phyloP scores from a whole-genome alignment of 257 asterid species.

The Leonotis leonurus region DNA sequence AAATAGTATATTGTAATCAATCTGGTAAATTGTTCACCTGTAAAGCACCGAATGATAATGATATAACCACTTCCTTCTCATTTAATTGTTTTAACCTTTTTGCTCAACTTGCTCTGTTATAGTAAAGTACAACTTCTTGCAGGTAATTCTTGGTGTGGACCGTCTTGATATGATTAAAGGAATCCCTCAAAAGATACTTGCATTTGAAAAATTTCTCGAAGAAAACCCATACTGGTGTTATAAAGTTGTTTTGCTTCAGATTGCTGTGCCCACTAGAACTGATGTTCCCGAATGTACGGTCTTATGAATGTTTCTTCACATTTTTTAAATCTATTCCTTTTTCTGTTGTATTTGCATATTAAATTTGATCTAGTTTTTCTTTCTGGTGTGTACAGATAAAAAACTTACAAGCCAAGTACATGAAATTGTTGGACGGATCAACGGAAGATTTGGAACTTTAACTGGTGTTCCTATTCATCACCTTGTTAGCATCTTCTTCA shows the following conservation, averaged over 20 bases:
- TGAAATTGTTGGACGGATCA: slow-evolving; percentile 96
- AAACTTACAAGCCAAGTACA: slow-evolving; percentile 98
- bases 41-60: slow-evolving; percentile 2
- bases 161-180: slow-evolving; percentile 98
- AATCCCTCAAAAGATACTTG: slow-evolving; percentile 87
- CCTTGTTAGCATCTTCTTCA: slow-evolving; percentile 55
- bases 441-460: slow-evolving; percentile 89
- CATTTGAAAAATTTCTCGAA: slow-evolving; percentile 91
- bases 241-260: slow-evolving; percentile 90
- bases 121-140: slow-evolving; percentile 15
- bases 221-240: slow-evolving; percentile 78
- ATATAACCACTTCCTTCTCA: neutral
- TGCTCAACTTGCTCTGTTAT: neutral
- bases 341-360: neutral
- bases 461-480: slow-evolving; percentile 94
- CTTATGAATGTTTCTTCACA: slow-evolving; percentile 13
- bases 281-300: slow-evolving; percentile 92
- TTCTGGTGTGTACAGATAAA: slow-evolving; percentile 52
- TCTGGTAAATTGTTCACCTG: neutral
- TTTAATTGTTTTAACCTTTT: neutral
- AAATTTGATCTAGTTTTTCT: slow-evolving; percentile 12
- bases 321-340: neutral
- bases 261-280: slow-evolving; percentile 96
- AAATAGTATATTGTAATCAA: neutral
- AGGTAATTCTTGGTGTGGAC: slow-evolving; percentile 96